A percentile compares a stretch with the other conserved stretches of the same genome.
Evolutionary conservation across 2,329 filamentous ascomycete species (phyloP).

Genomic region (Colletotrichum scovillei): DNA sequence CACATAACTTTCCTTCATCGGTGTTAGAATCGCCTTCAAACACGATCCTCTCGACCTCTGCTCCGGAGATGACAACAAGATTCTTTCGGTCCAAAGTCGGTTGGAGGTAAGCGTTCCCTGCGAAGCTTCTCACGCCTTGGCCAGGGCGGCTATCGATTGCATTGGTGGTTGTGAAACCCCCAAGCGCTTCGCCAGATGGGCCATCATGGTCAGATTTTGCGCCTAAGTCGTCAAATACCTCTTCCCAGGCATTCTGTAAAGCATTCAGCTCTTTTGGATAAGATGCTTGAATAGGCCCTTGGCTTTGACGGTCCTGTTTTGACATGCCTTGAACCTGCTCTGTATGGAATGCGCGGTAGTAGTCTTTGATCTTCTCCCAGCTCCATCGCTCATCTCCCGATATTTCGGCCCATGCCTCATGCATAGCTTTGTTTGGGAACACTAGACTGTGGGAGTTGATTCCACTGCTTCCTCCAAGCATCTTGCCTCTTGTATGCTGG

Average conservation of each 20-base stretch:
- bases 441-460: constrained; percentile 1
- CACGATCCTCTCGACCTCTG: background rate
- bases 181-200: background rate
- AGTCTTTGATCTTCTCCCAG: background rate
- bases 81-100: background rate
- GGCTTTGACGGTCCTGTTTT: background rate
- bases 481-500: background rate
- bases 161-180: background rate
- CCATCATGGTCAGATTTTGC: background rate
- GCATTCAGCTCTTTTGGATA: background rate
- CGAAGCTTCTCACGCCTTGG: constrained; percentile 1
- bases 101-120: background rate
- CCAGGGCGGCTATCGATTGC: background rate
- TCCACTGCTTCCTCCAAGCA: constrained; percentile 3
- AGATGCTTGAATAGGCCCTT: background rate
- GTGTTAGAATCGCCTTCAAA: background rate
- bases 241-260: background rate
- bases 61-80: background rate
- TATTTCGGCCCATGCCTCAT: background rate
- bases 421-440: background rate
- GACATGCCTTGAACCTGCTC: background rate
- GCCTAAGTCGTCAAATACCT: background rate
- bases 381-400: background rate
- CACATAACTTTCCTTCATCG: background rate
- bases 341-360: background rate